Evolutionary conservation across 768 basidiomycete genomes (phyloP).

Genomic region (Paxillus ammoniavirescens): DNA sequence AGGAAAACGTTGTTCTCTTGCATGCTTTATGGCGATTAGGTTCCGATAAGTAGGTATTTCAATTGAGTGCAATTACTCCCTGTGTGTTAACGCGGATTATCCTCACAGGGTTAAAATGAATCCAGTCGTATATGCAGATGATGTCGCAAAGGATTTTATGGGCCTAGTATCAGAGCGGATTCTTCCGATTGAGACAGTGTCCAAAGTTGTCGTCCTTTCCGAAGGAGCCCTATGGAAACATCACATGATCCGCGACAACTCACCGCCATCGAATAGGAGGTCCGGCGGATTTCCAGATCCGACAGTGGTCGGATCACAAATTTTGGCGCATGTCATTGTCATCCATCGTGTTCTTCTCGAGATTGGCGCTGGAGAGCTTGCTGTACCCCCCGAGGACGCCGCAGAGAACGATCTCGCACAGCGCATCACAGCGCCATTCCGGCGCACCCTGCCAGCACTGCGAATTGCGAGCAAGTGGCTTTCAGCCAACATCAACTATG

Average conservation of each 20-base stretch:
- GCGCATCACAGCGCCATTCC: constrained; percentile 80
- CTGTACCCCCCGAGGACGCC: constrained; percentile 51
- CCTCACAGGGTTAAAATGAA: constrained; percentile 38
- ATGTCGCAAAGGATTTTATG: constrained; percentile 55
- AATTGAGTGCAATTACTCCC: neutral
- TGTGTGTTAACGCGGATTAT: constrained; percentile 3
- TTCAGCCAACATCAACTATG: constrained; percentile 67
- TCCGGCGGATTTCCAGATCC: constrained; percentile 24
- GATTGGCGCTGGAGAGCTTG: constrained; percentile 62
- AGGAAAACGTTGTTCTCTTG: constrained; percentile 70
- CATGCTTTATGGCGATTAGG: constrained; percentile 69
- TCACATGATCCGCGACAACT: constrained; percentile 62
- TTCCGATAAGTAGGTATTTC: constrained; percentile 52
- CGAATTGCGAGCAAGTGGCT: constrained; percentile 92
- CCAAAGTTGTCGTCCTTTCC: constrained; percentile 67
- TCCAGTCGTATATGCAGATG: constrained; percentile 45
- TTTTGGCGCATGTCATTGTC: constrained; percentile 66
- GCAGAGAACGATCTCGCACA: constrained; percentile 66
- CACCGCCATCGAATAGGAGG: constrained; percentile 28
- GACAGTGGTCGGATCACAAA: constrained; percentile 55
- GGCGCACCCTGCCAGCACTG: constrained; percentile 83
- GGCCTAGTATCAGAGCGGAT: constrained; percentile 63
- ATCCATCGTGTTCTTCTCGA: constrained; percentile 63
- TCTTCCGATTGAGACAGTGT: constrained; percentile 74
- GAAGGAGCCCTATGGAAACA: constrained; percentile 86